phyloP scores from a whole-genome alignment of 23 red algal species.

The Gracilaria caudata region DNA sequence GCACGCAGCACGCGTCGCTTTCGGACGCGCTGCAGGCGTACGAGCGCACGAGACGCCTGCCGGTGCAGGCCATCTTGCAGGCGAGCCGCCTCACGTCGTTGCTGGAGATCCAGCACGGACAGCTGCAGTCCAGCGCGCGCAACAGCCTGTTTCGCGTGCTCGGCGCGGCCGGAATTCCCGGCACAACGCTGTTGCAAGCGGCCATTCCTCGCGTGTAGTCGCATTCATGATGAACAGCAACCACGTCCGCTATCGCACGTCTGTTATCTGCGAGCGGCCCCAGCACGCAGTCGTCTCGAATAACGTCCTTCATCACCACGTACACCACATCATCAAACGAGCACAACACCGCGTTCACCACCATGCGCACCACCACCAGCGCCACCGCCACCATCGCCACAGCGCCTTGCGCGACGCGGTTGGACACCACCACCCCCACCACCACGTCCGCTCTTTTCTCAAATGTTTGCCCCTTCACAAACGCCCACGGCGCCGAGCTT shows the following conservation, averaged over 20 bases:
- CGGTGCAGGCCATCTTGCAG: constrained; percentile 40
- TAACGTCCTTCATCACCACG: background rate
- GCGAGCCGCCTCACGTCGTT: constrained; percentile 37
- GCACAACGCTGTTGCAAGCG: constrained; percentile 22
- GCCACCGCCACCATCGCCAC: background rate
- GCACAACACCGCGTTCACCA: background rate
- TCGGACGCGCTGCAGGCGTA: constrained; percentile 38
- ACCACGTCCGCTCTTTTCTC: background rate
- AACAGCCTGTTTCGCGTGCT: constrained; percentile 60
- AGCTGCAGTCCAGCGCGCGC: constrained; percentile 4
- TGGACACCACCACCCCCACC: background rate
- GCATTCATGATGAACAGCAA: too few species aligned
- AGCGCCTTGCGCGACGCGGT: constrained; percentile 1
- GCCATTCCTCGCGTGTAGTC: constrained; percentile 50
- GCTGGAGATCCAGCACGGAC: constrained; percentile 66
- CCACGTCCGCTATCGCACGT: background rate
- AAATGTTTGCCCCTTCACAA: background rate
- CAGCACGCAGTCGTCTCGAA: constrained; percentile 6
- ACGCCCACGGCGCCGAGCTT: constrained; percentile 2
- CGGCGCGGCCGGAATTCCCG: constrained; percentile 39
- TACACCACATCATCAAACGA: constrained; percentile 16
- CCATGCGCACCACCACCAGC: background rate
- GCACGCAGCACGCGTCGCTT: background rate
- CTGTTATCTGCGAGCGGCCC: background rate
- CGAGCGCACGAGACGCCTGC: constrained; percentile 25